Base-by-base conservation (phyloP, 306 rosid species). In the Oemleria cerasiformis region DNA sequence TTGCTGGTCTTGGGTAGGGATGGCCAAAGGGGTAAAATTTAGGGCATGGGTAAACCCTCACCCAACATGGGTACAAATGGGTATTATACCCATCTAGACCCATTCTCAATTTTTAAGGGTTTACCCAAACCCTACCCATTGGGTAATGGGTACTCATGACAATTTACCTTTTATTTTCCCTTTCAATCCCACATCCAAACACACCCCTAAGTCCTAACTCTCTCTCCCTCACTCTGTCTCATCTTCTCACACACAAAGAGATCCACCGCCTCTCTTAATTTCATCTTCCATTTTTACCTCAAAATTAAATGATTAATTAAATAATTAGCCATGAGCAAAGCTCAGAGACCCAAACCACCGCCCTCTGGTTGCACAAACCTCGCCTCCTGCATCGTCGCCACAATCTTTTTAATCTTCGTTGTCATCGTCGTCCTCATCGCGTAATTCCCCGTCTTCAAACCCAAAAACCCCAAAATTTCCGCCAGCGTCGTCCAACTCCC, bases 321-420 rank as follows among this genome's bases (percentile, higher is more conserved):
- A 7, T 51, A 25, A 25, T 30, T 25, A 25, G 36, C 74, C 7
- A 92, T 90, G 98, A 66, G 63, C 49, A 89, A 87, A 56, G 85
- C 83, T 3, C 84, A 76, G 45, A 51, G 78, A 84, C 83, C 83
- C 42, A 71, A 73, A 82, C 83, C 83, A 13, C 92, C 89, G 6
- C 89, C 89, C 0, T 92, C 93, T 0, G 98, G 88, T 17, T 80
- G 92, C 7, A 87, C 97, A n/a, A 94, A 91, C 91, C 72, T 94
- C 0, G 98, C 98, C 0, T 94, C 98, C 0, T 94, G 98, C 75
- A 39, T 87, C 5, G 97, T 91, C 1, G 98, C 98, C 67, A 83
- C 94, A 9, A 60, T 91, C 66, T 91, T 91, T 87, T 65, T 94
- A 12, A 36, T 86, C 38, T 85, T 91, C 85, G 17, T 91, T 2